Percentiles rank a stretch among this genome's conserved stretches.
These are phyloP conservation scores for Parathielavia hyrcaniae DNA, from an alignment of 495 filamentous ascomycete species.

Conservation along the genomic window DNA sequence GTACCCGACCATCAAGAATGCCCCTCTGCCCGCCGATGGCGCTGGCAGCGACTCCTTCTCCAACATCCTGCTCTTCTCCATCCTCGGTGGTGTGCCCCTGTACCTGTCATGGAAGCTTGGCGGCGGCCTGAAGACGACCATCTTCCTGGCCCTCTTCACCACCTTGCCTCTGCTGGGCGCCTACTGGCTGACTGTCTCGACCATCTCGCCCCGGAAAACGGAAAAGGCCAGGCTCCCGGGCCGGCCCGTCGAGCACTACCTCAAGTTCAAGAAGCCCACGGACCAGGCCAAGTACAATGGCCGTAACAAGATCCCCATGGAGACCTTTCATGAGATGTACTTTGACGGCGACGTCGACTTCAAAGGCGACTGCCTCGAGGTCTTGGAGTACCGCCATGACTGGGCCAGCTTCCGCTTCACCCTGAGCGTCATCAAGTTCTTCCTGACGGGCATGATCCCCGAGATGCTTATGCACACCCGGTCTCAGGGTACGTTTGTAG, in stretches of 20 bases:
- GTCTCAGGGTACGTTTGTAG: slow-evolving; percentile 53
- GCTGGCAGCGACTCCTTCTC: slow-evolving; percentile 64
- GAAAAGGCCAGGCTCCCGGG: slow-evolving; percentile 72
- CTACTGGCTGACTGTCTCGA: slow-evolving; percentile 66
- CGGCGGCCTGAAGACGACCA: slow-evolving; percentile 62
- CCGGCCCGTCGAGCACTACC: slow-evolving; percentile 75
- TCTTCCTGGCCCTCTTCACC: slow-evolving; percentile 64
- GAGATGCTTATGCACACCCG: slow-evolving; percentile 75
- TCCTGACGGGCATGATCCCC: slow-evolving; percentile 54
- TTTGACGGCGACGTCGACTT: slow-evolving; percentile 80
- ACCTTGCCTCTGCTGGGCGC: slow-evolving; percentile 59
- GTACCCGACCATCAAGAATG: slow-evolving; percentile 76
- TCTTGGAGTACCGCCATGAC: slow-evolving; percentile 78
- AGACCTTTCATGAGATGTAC: slow-evolving; percentile 87
- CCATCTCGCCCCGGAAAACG: slow-evolving; percentile 64
- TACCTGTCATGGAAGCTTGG: slow-evolving; percentile 63
- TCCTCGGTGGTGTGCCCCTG: slow-evolving; percentile 55
- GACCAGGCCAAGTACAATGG: slow-evolving; percentile 69
- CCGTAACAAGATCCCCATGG: slow-evolving; percentile 73
- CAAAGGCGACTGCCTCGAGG: slow-evolving; percentile 74
- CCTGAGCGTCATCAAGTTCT: slow-evolving; percentile 49
- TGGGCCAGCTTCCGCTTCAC: slow-evolving; percentile 84
- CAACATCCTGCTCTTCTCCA: slow-evolving; percentile 54
- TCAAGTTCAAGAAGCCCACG: slow-evolving; percentile 71
- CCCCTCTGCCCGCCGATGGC: slow-evolving; percentile 70